Base-by-base conservation (phyloP, 2,329 filamentous ascomycete species). In the Hysterium pulicare region DNA sequence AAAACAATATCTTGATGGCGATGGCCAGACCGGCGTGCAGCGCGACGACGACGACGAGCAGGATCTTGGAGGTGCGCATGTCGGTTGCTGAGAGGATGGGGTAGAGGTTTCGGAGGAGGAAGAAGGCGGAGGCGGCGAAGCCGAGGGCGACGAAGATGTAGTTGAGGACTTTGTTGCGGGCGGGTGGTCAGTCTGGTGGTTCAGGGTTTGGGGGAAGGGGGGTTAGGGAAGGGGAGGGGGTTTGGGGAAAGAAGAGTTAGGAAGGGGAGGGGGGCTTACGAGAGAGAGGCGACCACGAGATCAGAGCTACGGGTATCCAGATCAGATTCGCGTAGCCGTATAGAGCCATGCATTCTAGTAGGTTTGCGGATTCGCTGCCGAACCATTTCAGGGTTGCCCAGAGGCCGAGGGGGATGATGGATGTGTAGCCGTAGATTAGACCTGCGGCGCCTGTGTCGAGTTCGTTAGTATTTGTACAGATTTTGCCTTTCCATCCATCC, bases 251-350 rank as follows among this genome's bases (percentile, higher is more conserved):
- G 23, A 7, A 5, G 21, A 23, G 15, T n/a, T n/a, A n/a, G n/a
- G n/a, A 15, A 8, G 19, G 19, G 9, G 23, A 23, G 7, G 32
- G 6, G 19, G 30, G 15, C 69, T 57, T 58, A 75, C 72, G 82
- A 41, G 82, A 83, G 55, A 96, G 73, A 40, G 86, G 86, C 50
- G 86, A 91, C 87, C 90, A 96, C 64, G 86, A 90, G 54, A 96
- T 87, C 49, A 95, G 71, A 36, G 93, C 90, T 33, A 98, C 90
- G 2, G 86, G 88, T 56, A 98, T 90, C 93, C 93, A 98, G 61
- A 98, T 88, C 59, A 98, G 75, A 71, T 98, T 98, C 44, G 86
- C 82, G 74, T 98, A 98, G 41, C 93, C 93, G 68, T 97, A 98
- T 26, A 98, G 75, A 46, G 90, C 87, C 83, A 88, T 90, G 74